These are phyloP conservation scores for Penicillium capsulatum DNA, from an alignment of 2,329 filamentous ascomycete species.

Conservation along the genomic window DNA sequence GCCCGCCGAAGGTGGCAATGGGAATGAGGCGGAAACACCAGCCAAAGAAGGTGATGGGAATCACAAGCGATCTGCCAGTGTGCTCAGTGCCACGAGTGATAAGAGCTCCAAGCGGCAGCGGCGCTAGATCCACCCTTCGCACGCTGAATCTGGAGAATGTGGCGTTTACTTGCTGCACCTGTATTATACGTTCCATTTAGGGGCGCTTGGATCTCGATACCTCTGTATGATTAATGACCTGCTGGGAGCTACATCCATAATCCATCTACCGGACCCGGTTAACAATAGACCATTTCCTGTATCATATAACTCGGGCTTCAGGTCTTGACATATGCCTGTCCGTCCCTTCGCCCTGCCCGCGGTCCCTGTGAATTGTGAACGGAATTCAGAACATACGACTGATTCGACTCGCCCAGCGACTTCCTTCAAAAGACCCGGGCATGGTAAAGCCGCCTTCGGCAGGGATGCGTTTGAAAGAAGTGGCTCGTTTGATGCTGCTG, in stretches of 20 bases:
- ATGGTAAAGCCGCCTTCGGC: slow-evolving; percentile 26
- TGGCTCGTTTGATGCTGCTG: slow-evolving; percentile 9
- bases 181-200: slow-evolving; percentile 4
- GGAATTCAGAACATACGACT: slow-evolving; percentile 15
- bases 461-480: slow-evolving; percentile 14
- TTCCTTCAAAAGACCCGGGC: slow-evolving; percentile 24
- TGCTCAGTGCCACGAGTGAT: slow-evolving; percentile 66
- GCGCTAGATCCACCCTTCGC: slow-evolving; percentile 30
- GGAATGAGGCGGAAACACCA: slow-evolving; percentile 4
- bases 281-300: slow-evolving; percentile 15
- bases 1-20: slow-evolving; percentile 6
- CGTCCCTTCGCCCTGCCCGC: neutral
- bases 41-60: slow-evolving; percentile 17
- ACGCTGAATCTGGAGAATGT: neutral
- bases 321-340: neutral
- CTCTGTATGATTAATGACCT: slow-evolving; percentile 34
- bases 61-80: slow-evolving; percentile 79
- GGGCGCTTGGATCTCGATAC: slow-evolving; percentile 21
- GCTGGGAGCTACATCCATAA: slow-evolving; percentile 13
- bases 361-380: slow-evolving; percentile 2
- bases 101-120: slow-evolving; percentile 51
- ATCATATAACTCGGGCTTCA: neutral
- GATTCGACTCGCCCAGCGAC: slow-evolving; percentile 22
- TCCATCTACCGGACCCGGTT: slow-evolving; percentile 8
- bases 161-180: slow-evolving; percentile 1